Percentiles rank a stretch among this genome's conserved stretches.
These are phyloP conservation scores for Trametes sp. DNA, from an alignment of 1,284 basidiomycete genomes.

Conservation along the genomic window DNA sequence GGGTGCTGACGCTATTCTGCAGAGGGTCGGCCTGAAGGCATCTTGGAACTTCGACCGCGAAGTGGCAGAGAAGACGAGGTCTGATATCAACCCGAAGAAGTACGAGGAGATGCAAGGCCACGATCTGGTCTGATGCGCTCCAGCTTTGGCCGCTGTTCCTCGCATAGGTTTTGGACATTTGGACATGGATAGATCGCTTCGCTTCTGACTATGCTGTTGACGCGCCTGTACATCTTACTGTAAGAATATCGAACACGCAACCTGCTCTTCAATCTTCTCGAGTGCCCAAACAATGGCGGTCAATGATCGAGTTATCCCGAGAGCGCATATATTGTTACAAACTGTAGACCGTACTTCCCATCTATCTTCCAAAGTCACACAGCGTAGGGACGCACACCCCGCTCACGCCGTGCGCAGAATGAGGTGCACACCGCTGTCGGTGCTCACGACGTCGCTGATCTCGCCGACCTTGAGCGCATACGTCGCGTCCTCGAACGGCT, in stretches of 20 bases:
- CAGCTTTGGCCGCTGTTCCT: background rate
- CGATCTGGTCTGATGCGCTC: conserved; percentile 27
- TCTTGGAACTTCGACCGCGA: conserved; percentile 34
- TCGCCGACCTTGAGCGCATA: conserved; percentile 84
- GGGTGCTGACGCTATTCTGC: background rate
- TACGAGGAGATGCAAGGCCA: conserved; percentile 32
- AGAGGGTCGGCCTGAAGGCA: conserved; percentile 34
- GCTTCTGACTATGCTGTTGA: background rate
- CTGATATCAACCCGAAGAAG: conserved; percentile 33
- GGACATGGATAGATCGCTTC: background rate
- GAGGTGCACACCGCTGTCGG: conserved; percentile 97
- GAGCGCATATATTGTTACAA: background rate
- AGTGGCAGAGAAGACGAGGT: conserved; percentile 28
- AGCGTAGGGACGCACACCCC: background rate
- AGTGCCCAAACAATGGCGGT: background rate
- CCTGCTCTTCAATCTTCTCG: background rate
- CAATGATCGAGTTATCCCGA: background rate
- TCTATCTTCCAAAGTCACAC: background rate
- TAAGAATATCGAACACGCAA: background rate
- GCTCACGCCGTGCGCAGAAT: conserved; percentile 87
- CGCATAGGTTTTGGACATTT: background rate
- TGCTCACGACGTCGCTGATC: conserved; percentile 87
- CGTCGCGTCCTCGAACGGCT: conserved; percentile 94
- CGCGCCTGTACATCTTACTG: background rate
- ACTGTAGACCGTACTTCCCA: conserved; percentile 11